phyloP scores from a whole-genome alignment of 345 rosid species.

The Sisymbrium irio region DNA sequence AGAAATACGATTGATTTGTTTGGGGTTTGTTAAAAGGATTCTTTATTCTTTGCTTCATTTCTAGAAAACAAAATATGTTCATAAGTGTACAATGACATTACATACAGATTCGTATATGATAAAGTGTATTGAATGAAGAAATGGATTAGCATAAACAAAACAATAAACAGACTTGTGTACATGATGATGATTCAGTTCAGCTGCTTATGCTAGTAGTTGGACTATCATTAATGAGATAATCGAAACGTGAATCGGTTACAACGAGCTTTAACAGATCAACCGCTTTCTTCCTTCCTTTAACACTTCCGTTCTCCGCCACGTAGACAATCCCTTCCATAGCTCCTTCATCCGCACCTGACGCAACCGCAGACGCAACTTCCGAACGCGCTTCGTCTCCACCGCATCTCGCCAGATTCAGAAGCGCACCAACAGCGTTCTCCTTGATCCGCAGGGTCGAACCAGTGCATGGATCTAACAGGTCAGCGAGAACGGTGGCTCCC shows the following conservation, averaged over 20 bases:
- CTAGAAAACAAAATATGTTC: constrained; percentile 15
- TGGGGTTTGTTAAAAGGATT: not conserved
- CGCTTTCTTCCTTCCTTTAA: constrained; percentile 69
- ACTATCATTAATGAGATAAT: constrained; percentile 28
- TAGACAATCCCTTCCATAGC: constrained; percentile 58
- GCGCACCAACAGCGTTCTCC: constrained; percentile 76
- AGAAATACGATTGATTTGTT: not conserved
- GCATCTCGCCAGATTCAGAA: constrained; percentile 64
- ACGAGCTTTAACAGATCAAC: constrained; percentile 50
- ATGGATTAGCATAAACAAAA: not conserved
- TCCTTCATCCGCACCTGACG: constrained; percentile 36
- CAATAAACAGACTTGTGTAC: not conserved
- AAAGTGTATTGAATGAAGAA: constrained; percentile 11
- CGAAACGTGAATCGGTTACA: constrained; percentile 34
- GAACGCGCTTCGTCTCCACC: constrained; percentile 49
- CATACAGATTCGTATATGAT: not conserved
- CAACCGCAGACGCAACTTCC: constrained; percentile 48
- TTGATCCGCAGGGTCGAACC: constrained; percentile 59
- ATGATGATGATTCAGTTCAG: not conserved
- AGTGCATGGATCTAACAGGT: constrained; percentile 70
- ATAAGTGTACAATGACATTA: constrained; percentile 10
- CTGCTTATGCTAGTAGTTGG: constrained; percentile 19
- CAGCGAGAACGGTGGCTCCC: constrained; percentile 58
- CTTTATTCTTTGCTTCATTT: not conserved
- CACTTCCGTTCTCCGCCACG: constrained; percentile 57